Evolutionary conservation across 2,329 filamentous ascomycete species (phyloP), one percentile per base, ranked within the genome.

Genomic region (Chrysoporthe deuterocubensis): DNA sequence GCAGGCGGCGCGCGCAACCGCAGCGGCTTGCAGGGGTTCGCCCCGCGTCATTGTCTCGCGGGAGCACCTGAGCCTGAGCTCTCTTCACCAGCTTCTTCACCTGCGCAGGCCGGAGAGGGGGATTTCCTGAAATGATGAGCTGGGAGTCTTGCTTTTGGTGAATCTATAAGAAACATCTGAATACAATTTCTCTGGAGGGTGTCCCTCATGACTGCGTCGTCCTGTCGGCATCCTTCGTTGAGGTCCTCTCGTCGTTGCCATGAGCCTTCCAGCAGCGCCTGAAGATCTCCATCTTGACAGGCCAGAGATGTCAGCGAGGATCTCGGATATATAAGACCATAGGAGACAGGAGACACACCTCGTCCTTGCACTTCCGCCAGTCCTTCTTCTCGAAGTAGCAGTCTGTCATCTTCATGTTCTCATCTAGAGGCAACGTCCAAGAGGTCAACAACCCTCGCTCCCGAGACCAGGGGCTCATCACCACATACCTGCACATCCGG

Each of bases 361-460:
- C 95, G 72, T 89, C 85, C 76, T 92, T 92, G 80, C 96, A 99
- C 67, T 86, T 85, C 73, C 96, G 86, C 95, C 96, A 99, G 78
- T 99, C 96, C 78, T 94, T 97, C 85, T 94, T 97, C 66, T 95
- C 93, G 76, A 89, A 97, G 79, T 96, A 97, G 80, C 96, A 99
- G 78, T 98, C 93, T 46, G 94, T 97, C 89, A 99, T 87, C 76
- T 89, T 94, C 65, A 87, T 83, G 76, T 98, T 97, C 76, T 98
- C 95, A 32, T 88, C 95, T 97, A 7, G 72, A 58, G 57, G 40
- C 57, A 26, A 32, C 57, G 9, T 5, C 57, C 5, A 7, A 5
- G 13, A 52, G 52, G 56, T 18, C 26, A 26, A 16, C 40, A 40
- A 34, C 50, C 26, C 9, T 13, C 16, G 6, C 50, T 14, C n/a